Percentiles rank a stretch among this genome's conserved stretches.
These are phyloP conservation scores for Aspergillus quadrilineatus DNA, from an alignment of 2,329 filamentous ascomycete genomes.

Conservation along the genomic window DNA sequence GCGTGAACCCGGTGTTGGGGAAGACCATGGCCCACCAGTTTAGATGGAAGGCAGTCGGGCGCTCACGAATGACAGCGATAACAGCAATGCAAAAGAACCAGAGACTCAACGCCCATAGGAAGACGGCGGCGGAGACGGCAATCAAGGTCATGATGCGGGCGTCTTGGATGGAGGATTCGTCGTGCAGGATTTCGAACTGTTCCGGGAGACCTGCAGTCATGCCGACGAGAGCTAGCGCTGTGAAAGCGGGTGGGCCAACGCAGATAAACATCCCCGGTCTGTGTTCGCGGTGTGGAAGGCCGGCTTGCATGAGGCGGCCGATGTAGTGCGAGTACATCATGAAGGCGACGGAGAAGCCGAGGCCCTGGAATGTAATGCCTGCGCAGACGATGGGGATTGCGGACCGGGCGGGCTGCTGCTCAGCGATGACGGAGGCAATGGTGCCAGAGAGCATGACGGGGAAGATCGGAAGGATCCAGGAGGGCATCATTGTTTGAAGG, in stretches of 20 bases:
- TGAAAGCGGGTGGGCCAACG: constrained; percentile 72
- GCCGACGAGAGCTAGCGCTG: constrained; percentile 66
- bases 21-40: constrained; percentile 67
- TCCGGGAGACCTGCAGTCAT: constrained; percentile 58
- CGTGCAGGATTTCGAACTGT: constrained; percentile 50
- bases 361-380: constrained; percentile 67
- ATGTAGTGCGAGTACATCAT: constrained; percentile 74
- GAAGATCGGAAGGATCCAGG: constrained; percentile 73
- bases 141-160: constrained; percentile 45
- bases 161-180: constrained; percentile 26
- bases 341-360: constrained; percentile 67
- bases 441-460: constrained; percentile 72
- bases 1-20: constrained; percentile 63
- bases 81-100: constrained; percentile 57
- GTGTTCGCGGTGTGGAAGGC: constrained; percentile 63
- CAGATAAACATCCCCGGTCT: constrained; percentile 72
- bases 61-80: constrained; percentile 46
- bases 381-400: constrained; percentile 65
- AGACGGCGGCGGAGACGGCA: constrained; percentile 53
- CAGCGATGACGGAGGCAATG: constrained; percentile 64
- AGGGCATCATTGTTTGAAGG: constrained; percentile 69
- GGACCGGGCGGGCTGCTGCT: constrained; percentile 56
- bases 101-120: constrained; percentile 63
- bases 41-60: constrained; percentile 49
- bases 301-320: constrained; percentile 66